Evolutionary conservation across 257 asterid genomes (phyloP), one percentile per base, ranked within the genome.

Genomic region (Lavandula angustifolia): DNA sequence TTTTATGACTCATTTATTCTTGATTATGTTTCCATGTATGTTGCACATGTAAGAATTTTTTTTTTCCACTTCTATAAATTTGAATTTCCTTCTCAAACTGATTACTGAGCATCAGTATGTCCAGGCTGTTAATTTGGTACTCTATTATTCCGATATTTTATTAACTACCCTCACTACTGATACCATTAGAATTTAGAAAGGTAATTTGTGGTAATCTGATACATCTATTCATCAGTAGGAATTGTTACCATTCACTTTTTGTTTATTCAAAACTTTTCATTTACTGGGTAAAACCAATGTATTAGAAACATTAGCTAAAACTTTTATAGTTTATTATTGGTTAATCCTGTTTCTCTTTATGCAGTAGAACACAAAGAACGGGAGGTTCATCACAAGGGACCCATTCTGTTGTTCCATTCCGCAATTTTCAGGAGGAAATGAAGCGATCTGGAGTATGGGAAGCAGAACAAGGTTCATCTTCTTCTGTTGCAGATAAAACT

Each of bases 351-450:
- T 57, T 60, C 62, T 38, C 47, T 49, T 43, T 61, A n/a, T 73
- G 37, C 72, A 62, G 58, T 73, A 84, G 98, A 52, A 66, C 67
- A 13, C 73, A 82, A 6, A 84, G 85, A 64, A 12, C 66, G 55
- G 91, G 88, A 64, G 86, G 79, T 66, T 75, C 85, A 69, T 72
- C 96, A 33, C 78, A 73, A 53, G 95, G 84, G 75, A 67, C 87
- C 71, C 95, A 72, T 64, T 50, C 87, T 60, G 95, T 90, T 41
- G 95, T 84, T 54, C 97, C 97, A 27, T 90, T 94, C 79, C 97
- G 99, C 83, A 92, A 92, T 74, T 92, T 92, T 76, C 87, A 84
- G 79, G 96, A 92, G 72, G 97, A 92, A 81, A 81, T 82, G 95
- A 92, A 80, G 76, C 84, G 73, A 29, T 80, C 94, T 41, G 89